phyloP scores from a whole-genome alignment of 116 monocot species.

The Papilionanthe hybrid region DNA sequence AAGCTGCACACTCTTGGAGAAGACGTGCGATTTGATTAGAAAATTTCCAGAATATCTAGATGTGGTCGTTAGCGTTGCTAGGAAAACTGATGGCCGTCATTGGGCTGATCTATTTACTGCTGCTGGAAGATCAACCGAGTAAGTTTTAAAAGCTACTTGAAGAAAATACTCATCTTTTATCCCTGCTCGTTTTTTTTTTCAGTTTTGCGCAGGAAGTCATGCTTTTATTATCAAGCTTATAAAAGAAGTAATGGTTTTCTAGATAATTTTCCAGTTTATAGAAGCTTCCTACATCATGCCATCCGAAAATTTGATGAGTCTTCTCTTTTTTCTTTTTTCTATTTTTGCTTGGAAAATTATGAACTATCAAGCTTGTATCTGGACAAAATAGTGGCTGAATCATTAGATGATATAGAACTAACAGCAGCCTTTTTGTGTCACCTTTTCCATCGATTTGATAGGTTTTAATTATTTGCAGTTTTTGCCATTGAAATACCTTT shows the following conservation, averaged over 20 bases:
- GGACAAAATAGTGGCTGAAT: not conserved
- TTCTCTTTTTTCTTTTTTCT: not conserved
- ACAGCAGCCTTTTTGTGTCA: not conserved
- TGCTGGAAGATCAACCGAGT: conserved; percentile 99
- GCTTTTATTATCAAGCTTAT: not conserved
- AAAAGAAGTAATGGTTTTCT: not conserved
- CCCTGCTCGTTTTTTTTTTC: not conserved
- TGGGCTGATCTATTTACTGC: conserved; percentile 98
- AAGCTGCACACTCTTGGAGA: conserved; percentile 69
- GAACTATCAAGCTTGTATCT: not conserved
- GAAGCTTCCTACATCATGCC: not conserved
- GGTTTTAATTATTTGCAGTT: conserved; percentile 1
- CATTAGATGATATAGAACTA: not conserved
- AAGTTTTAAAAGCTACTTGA: conserved; percentile 18
- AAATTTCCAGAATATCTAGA: conserved; percentile 95
- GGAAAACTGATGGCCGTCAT: conserved; percentile 98
- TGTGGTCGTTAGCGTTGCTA: conserved; percentile 99
- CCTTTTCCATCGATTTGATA: not conserved
- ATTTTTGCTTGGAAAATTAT: not conserved
- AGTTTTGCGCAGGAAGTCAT: not conserved
- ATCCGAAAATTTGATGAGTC: not conserved
- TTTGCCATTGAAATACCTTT: not conserved
- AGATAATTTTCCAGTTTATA: conserved; percentile 1
- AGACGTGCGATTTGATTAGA: conserved; percentile 85
- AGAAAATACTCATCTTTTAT: not conserved